Percentiles rank a stretch among this genome's conserved stretches.
Evolutionary conservation across 495 filamentous ascomycete species (phyloP).

Genomic region (Emericellopsis terricola): DNA sequence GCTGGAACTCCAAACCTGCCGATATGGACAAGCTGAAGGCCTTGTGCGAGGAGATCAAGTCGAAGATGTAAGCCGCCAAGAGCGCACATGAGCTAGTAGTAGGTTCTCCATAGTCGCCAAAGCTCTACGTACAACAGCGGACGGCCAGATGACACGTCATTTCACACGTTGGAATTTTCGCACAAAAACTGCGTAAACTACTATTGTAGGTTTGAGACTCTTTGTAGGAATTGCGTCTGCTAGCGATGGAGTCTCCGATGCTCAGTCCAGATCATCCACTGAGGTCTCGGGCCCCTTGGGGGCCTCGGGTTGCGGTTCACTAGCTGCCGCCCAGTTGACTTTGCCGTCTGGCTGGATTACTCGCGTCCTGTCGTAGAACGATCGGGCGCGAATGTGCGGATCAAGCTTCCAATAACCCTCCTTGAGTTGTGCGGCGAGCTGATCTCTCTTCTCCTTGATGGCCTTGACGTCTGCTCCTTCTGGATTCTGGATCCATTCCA

Average conservation of each 20-base stretch:
- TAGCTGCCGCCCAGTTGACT: slow-evolving; percentile 27
- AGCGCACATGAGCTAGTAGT: not conserved
- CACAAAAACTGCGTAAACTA: too few species aligned
- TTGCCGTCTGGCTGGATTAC: slow-evolving; percentile 46
- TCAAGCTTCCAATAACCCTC: slow-evolving; percentile 75
- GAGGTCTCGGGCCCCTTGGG: slow-evolving; percentile 18
- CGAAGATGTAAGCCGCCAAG: slow-evolving; percentile 52
- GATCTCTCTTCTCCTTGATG: slow-evolving; percentile 26
- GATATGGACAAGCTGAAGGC: slow-evolving; percentile 77
- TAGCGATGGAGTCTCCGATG: too few species aligned
- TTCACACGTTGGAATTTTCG: too few species aligned
- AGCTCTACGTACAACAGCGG: not conserved
- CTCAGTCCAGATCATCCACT: slow-evolving; percentile 37
- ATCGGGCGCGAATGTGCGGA: slow-evolving; percentile 54
- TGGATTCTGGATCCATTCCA: slow-evolving; percentile 44
- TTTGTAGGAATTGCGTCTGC: too few species aligned
- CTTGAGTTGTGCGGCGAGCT: slow-evolving; percentile 39
- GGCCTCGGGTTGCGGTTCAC: slow-evolving; percentile 7
- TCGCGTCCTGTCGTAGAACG: slow-evolving; percentile 56
- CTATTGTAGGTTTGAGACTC: too few species aligned
- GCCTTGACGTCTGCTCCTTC: slow-evolving; percentile 14
- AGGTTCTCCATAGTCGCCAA: not conserved
- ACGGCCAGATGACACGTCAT: too few species aligned
- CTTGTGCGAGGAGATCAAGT: slow-evolving; percentile 64
- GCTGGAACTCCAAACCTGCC: slow-evolving; percentile 58